Conservation (phyloP, 352 stramenopile species). For the Pythium grandisporangium region DNA sequence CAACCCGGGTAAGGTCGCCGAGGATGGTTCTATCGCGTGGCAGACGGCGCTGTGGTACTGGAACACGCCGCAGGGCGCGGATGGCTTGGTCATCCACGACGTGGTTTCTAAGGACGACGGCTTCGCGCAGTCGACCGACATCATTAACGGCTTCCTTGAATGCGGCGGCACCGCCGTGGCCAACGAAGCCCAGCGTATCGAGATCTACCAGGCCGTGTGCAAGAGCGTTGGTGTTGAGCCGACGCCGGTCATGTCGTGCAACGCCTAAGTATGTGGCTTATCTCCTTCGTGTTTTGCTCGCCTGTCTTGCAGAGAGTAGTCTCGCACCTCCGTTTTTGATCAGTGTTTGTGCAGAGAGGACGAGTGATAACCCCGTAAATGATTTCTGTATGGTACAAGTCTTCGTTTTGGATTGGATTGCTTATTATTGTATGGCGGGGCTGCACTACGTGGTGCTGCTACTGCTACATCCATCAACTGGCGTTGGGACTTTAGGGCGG, state of each 20-base stretch:
- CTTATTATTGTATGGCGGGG: too few relatives aligned
- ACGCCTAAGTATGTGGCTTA: constrained; percentile 1
- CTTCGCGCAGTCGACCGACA: constrained; percentile 28
- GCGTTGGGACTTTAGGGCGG: too few relatives aligned
- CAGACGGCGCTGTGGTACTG: constrained; percentile 46
- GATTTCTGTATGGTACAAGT: too few relatives aligned
- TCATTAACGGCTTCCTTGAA: constrained; percentile 41
- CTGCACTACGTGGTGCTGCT: too few relatives aligned
- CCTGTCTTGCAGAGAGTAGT: too few relatives aligned
- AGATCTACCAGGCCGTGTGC: constrained; percentile 4
- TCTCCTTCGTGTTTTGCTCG: too few relatives aligned
- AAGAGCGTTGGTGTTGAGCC: constrained; percentile 1
- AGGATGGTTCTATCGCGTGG: constrained; percentile 22
- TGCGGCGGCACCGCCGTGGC: constrained; percentile 24
- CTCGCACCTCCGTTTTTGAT: too few relatives aligned
- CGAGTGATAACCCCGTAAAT: too few relatives aligned
- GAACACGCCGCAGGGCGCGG: constrained; percentile 25
- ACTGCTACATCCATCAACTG: too few relatives aligned
- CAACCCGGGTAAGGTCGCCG: constrained; percentile 29
- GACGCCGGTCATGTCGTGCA: constrained; percentile 5
- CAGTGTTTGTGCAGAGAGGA: too few relatives aligned
- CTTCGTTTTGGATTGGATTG: too few relatives aligned
- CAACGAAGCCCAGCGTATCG: constrained; percentile 27
- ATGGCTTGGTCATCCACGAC: constrained; percentile 30
- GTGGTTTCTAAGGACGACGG: constrained; percentile 20